Evolutionary conservation across 108 stramenopile genomes (phyloP).

Genomic region (Pelagomonas calceolata): DNA sequence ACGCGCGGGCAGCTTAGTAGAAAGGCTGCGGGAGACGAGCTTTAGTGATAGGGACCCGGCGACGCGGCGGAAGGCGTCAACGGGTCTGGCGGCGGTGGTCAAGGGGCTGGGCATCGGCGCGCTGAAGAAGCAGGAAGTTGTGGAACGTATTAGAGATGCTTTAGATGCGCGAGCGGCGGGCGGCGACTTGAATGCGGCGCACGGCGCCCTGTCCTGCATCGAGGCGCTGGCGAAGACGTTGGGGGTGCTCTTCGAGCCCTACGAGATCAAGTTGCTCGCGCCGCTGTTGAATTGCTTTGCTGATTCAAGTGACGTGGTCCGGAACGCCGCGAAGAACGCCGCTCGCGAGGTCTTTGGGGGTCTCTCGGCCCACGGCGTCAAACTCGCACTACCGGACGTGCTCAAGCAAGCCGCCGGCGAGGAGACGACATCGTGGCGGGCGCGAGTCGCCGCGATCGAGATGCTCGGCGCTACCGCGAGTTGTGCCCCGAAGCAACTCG

Average conservation of each 20-base stretch:
- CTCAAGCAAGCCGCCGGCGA: constrained; percentile 44
- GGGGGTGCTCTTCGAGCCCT: constrained; percentile 95
- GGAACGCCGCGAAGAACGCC: constrained; percentile 72
- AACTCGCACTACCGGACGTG: constrained; percentile 88
- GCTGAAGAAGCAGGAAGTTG: constrained; percentile 82
- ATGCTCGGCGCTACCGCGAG: constrained; percentile 96
- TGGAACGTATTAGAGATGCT: constrained; percentile 72
- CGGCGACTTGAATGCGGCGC: constrained; percentile 45
- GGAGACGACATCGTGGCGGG: background rate
- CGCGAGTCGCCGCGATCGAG: constrained; percentile 42
- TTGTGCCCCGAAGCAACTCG: constrained; percentile 95
- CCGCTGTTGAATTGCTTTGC: constrained; percentile 84
- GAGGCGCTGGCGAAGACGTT: constrained; percentile 76
- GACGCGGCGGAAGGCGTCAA: constrained; percentile 75
- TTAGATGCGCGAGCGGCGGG: constrained; percentile 42
- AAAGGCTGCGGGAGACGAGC: background rate
- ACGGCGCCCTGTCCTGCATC: constrained; percentile 90
- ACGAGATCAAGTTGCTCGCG: constrained; percentile 89
- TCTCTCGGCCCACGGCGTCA: constrained; percentile 89
- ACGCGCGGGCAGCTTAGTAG: background rate
- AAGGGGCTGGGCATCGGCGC: constrained; percentile 93
- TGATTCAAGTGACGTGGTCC: constrained; percentile 79
- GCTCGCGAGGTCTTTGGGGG: constrained; percentile 88
- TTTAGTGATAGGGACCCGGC: constrained; percentile 8
- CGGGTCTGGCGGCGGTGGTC: constrained; percentile 88